These are phyloP conservation scores for Poa pratensis DNA, from an alignment of 176 grass and related monocot genomes.

Conservation along the genomic window DNA sequence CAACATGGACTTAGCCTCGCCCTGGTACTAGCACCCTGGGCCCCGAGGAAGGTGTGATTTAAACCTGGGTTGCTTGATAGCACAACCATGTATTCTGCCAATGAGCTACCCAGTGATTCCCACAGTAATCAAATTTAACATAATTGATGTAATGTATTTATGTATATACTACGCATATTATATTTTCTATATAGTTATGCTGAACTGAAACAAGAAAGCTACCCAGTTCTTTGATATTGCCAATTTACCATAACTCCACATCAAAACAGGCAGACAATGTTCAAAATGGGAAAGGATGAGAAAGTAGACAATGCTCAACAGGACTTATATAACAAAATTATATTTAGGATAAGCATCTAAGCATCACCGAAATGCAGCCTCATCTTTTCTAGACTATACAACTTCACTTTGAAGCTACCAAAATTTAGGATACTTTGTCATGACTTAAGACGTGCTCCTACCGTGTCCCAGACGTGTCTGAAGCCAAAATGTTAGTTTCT, in stretches of 20 bases:
- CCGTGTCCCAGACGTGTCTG: background rate
- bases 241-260: background rate
- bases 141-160: background rate
- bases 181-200: background rate
- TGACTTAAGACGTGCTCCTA: background rate
- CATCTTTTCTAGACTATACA: background rate
- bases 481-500: background rate
- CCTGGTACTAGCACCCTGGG: background rate
- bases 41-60: background rate
- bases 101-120: too few species aligned
- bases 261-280: background rate
- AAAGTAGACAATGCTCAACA: background rate
- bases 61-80: background rate
- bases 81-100: background rate
- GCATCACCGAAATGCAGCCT: background rate
- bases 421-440: background rate
- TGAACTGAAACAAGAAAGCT: background rate
- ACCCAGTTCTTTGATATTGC: background rate
- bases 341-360: background rate
- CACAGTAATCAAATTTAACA: too few species aligned
- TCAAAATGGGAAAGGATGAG: background rate
- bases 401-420: background rate
- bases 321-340: background rate
- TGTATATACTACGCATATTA: too few species aligned
- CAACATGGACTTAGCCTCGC: background rate